phyloP scores from a whole-genome alignment of 1,284 basidiomycete genomes.

The Sporisorium graminicola region DNA sequence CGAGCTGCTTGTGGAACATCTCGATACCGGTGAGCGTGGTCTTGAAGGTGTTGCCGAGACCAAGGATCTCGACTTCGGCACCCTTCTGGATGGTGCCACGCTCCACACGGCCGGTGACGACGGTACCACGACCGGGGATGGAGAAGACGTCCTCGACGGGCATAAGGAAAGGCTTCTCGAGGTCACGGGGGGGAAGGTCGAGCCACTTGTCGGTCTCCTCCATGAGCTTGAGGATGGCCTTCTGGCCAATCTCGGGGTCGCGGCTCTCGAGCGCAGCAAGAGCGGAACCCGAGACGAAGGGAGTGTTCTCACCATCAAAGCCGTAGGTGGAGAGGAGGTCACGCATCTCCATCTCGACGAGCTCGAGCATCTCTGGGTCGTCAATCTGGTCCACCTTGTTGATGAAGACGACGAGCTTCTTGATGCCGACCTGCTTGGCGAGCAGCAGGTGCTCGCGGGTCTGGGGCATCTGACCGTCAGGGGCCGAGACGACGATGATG shows the following conservation, averaged over 20 bases:
- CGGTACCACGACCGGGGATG: constrained; percentile 97
- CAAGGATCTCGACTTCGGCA: constrained; percentile 92
- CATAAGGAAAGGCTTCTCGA: constrained; percentile 98
- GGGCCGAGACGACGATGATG: constrained; percentile 87
- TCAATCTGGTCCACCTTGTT: constrained; percentile 99
- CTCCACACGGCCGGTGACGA: constrained; percentile 96
- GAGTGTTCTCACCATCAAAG: constrained; percentile 96
- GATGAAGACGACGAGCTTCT: constrained; percentile 98
- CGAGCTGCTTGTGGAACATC: constrained; percentile 99
- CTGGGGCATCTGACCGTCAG: constrained; percentile 99
- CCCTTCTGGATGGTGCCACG: constrained; percentile 94
- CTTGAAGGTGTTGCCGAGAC: constrained; percentile 86
- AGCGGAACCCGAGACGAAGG: constrained; percentile 96
- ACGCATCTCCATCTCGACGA: constrained; percentile 99
- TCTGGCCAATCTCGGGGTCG: constrained; percentile 81
- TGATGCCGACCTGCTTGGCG: constrained; percentile 97
- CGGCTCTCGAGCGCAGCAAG: constrained; percentile 92
- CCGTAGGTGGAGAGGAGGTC: constrained; percentile 88
- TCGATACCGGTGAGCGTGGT: constrained; percentile 97
- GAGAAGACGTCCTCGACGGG: constrained; percentile 98
- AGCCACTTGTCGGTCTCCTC: constrained; percentile 93
- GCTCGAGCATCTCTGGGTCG: constrained; percentile 98
- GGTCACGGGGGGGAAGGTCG: constrained; percentile 92
- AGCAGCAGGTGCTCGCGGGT: constrained; percentile 97
- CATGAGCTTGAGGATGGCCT: constrained; percentile 87